A percentile compares a stretch with the other conserved stretches of the same genome.
Evolutionary conservation across 306 rosid species (phyloP).

Genomic region (Styphnolobium japonicum): DNA sequence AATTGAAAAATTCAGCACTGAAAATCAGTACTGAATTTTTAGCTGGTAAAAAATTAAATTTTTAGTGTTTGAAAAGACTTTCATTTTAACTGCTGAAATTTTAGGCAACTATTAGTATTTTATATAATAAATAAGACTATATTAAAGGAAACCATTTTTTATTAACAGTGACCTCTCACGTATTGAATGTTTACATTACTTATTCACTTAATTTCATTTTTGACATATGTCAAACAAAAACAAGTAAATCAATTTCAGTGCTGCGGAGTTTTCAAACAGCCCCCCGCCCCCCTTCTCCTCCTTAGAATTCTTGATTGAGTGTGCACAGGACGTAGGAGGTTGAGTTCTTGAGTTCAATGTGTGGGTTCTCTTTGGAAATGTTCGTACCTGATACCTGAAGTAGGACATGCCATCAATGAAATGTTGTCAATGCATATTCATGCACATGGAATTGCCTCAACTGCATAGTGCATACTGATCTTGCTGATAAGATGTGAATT

Average conservation of each 20-base stretch:
- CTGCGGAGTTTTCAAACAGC: neutral
- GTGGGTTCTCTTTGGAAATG: neutral
- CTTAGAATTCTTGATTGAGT: neutral
- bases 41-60: no score
- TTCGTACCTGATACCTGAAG: neutral
- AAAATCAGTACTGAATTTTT: neutral
- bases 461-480: neutral
- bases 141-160: neutral
- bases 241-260: neutral
- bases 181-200: neutral
- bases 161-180: neutral
- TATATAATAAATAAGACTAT: neutral
- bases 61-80: neutral
- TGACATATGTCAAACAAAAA: neutral
- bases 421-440: neutral
- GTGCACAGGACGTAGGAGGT: neutral
- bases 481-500: neutral
- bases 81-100: neutral
- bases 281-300: neutral
- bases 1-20: neutral
- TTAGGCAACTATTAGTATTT: neutral
- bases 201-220: conserved; percentile 10
- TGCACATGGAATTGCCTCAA: neutral
- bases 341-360: neutral
- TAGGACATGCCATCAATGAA: neutral